Conservation (phyloP, 2,329 filamentous ascomycete species). For the Neurospora crassa region DNA sequence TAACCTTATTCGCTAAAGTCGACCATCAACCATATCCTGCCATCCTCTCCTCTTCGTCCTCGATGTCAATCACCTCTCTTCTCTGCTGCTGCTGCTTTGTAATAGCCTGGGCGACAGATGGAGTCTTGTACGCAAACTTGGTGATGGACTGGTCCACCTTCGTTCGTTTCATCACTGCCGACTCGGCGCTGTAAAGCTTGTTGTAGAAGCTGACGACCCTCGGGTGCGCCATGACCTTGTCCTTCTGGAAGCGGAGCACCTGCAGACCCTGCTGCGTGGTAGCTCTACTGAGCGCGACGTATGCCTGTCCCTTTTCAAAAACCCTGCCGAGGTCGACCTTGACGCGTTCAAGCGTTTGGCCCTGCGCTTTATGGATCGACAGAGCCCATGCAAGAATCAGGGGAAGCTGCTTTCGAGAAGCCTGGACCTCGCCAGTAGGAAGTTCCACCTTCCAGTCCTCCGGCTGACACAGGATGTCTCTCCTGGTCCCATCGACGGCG, state of each 20-base stretch:
- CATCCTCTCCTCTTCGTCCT: constrained; percentile 42
- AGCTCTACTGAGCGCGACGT: constrained; percentile 89
- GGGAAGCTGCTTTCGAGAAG: constrained; percentile 71
- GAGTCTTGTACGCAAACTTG: constrained; percentile 30
- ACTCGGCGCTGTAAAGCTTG: constrained; percentile 65
- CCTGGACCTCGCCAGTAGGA: constrained; percentile 90
- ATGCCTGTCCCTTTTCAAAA: constrained; percentile 96
- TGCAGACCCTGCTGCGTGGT: constrained; percentile 80
- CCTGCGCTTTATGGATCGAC: constrained; percentile 96
- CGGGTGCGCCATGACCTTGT: constrained; percentile 89
- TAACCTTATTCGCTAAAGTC: not conserved
- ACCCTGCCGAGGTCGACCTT: constrained; percentile 88
- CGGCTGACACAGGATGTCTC: constrained; percentile 70
- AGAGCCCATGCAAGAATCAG: constrained; percentile 94
- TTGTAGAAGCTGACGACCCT: constrained; percentile 79
- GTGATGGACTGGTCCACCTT: constrained; percentile 23
- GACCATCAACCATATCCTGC: constrained; percentile 33
- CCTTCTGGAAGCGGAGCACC: constrained; percentile 78
- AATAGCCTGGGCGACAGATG: not conserved
- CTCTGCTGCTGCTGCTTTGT: not conserved
- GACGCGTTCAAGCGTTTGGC: constrained; percentile 85
- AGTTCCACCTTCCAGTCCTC: constrained; percentile 96
- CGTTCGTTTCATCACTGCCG: constrained; percentile 23
- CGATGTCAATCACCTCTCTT: constrained; percentile 23
- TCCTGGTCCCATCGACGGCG: constrained; percentile 64